Base-by-base conservation (phyloP, 768 basidiomycete species). In the Coprinopsis strossmayeri region DNA sequence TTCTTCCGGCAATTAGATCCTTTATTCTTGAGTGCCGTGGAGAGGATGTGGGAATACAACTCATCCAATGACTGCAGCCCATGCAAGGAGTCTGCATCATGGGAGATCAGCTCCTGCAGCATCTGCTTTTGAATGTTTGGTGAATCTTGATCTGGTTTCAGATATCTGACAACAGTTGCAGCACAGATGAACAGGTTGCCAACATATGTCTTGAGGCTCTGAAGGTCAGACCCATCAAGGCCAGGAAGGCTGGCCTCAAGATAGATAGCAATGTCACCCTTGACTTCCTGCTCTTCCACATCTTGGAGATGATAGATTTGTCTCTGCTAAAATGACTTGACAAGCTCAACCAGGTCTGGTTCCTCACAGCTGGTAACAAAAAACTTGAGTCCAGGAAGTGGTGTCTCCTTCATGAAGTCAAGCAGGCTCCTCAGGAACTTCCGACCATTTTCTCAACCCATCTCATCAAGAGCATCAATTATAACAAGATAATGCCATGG, bases 171-270 rank as follows among this genome's bases (percentile, higher is more conserved):
- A 7, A 53, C 54, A 0, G 61, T 64, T 17, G 62, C 56, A 21
- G 63, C 62, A 39, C 58, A 61, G 39, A 64, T 62, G 53, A 64
- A 64, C 11, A 63, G 42, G 10, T 61, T 62, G 46, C 24, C 53
- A 12, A 56, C 55, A 5, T 44, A 46, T 10, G 44, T 39, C 5
- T 40, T 49, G 28, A 63, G 54, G 34, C 52, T 26, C 15, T 30
- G 23, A 17, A n/a, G n/a, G n/a, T n/a, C n/a, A n/a, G n/a, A n/a
- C n/a, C n/a, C n/a, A n/a, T n/a, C n/a, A 59, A 54, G 46, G 59
- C 60, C 26, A 60, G 23, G 13, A 5, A 50, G 34, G 27, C 41
- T 48, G 39, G 28, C 25, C 26, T 34, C 15, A 17, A 53, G 46
- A 41, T 53, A 49, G 17, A 12, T 35, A 2, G 27, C 24, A 38